These are phyloP conservation scores for Starmera amethionina DNA, from an alignment of 805 yeast genomes.

Conservation along the genomic window DNA sequence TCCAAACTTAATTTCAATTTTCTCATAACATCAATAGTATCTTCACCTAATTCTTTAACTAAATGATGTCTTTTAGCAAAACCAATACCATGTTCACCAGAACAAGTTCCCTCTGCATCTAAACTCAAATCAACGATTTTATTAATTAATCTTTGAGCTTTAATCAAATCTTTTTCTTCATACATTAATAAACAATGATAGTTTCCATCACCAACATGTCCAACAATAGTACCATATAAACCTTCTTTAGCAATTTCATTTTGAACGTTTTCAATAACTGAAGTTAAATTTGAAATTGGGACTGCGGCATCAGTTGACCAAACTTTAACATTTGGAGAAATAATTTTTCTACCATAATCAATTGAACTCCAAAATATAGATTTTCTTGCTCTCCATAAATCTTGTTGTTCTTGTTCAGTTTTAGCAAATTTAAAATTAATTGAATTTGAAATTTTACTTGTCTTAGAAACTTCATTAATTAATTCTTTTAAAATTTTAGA, in stretches of 20 bases:
- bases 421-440: slow-evolving; percentile 45
- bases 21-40: slow-evolving; percentile 58
- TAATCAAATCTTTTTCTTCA: slow-evolving; percentile 34
- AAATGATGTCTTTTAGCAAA: slow-evolving; percentile 54
- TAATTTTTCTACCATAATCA: slow-evolving; percentile 43
- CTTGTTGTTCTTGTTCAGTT: slow-evolving; percentile 43
- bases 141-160: slow-evolving; percentile 37
- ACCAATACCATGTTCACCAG: slow-evolving; percentile 79
- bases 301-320: slow-evolving; percentile 75
- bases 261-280: slow-evolving; percentile 47
- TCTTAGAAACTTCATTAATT: slow-evolving; percentile 31
- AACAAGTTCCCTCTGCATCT: slow-evolving; percentile 62
- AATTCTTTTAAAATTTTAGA: slow-evolving; percentile 28
- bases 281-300: slow-evolving; percentile 54
- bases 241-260: slow-evolving; percentile 40
- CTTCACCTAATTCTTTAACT: slow-evolving; percentile 50
- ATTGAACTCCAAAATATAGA: slow-evolving; percentile 50
- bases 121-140: slow-evolving; percentile 54
- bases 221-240: slow-evolving; percentile 46
- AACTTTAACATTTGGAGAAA: slow-evolving; percentile 34
- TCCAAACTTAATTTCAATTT: slow-evolving; percentile 57
- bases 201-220: slow-evolving; percentile 75
- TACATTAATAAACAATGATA: slow-evolving; percentile 58
- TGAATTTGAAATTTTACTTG: slow-evolving; percentile 40
- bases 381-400: slow-evolving; percentile 64